Base-by-base conservation (phyloP, 2,329 filamentous ascomycete genomes). In the Didymella keratinophila region DNA sequence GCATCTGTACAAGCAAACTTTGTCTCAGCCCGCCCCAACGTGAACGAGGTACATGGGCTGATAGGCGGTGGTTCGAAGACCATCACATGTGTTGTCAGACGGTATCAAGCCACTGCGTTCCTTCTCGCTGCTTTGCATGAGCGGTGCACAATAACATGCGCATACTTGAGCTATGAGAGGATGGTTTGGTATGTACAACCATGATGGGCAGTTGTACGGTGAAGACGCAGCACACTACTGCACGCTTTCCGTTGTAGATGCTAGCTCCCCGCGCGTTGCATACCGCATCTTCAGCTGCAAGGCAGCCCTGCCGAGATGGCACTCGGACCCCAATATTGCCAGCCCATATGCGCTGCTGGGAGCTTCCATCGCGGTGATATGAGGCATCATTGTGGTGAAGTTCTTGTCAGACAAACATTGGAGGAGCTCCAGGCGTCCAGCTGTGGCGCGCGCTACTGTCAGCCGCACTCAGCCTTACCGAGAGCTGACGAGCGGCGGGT, bases 171-270 rank as follows among this genome's bases (percentile, higher is more conserved):
- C 23, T 25, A 25, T 25, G 23, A 25, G n/a, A 36, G 27, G 30
- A 44, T n/a, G n/a, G n/a, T n/a, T n/a, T n/a, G n/a, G n/a, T n/a
- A 44, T 36, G 39, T 45, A 58, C 45, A 53, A 27, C 23, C 37
- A 8, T n/a, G 12, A 18, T 36, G 23, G 30, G 53, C 45, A 42
- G 54, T 51, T 54, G 45, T 54, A 58, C 56, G 56, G 56, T 58
- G 56, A 58, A n/a, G n/a, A 58, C 20, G 50, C 30, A 36, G 44
- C 44, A 45, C 56, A 51, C 56, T 58, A 58, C 50, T 50, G 50
- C 51, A 43, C 50, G 51, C 50, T 49, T 58, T 50, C 37, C 50
- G 32, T 53, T 50, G 45, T 41, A 46, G 34, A 16, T 28, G 46
- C 50, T 51, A 58, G 50, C 45, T 30, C 39, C 3, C 30, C 44